Percentiles rank a stretch among this genome's conserved stretches.
These are phyloP conservation scores for Xylaria grammica DNA, from an alignment of 495 filamentous ascomycete species.

Conservation along the genomic window DNA sequence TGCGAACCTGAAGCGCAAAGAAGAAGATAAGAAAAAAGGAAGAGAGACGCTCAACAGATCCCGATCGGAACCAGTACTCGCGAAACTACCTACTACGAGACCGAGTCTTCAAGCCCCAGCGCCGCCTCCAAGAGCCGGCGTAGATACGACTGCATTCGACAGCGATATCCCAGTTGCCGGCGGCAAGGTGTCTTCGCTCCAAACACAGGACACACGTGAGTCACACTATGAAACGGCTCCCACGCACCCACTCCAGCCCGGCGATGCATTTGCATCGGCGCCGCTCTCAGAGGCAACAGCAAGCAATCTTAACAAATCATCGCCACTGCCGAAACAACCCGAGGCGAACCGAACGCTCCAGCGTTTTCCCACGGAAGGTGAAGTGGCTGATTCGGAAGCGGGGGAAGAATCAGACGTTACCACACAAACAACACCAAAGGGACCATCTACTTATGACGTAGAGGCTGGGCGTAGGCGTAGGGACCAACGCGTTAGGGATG, in stretches of 20 bases:
- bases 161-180: constrained; percentile 14
- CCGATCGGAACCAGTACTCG: constrained; percentile 24
- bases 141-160: constrained; percentile 40
- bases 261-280: constrained; percentile 24
- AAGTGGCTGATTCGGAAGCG: constrained; percentile 51
- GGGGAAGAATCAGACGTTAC: constrained; percentile 35
- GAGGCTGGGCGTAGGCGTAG: constrained; percentile 27
- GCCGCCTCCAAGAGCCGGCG: constrained; percentile 27
- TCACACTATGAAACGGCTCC: constrained; percentile 37
- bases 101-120: constrained; percentile 14
- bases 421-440: constrained; percentile 19
- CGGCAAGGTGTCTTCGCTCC: background rate
- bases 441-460: constrained; percentile 25
- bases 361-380: constrained; percentile 36
- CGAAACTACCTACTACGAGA: constrained; percentile 4
- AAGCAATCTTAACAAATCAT: constrained; percentile 44
- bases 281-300: constrained; percentile 48
- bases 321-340: constrained; percentile 25
- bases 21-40: constrained; percentile 23
- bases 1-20: constrained; percentile 1
- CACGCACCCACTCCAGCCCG: constrained; percentile 37
- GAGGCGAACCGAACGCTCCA: constrained; percentile 23
- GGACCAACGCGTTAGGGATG: constrained; percentile 30
- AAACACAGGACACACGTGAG: constrained; percentile 9
- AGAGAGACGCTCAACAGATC: constrained; percentile 19